phyloP scores from a whole-genome alignment of 2,329 filamentous ascomycete genomes.

The Phoma sp. region DNA sequence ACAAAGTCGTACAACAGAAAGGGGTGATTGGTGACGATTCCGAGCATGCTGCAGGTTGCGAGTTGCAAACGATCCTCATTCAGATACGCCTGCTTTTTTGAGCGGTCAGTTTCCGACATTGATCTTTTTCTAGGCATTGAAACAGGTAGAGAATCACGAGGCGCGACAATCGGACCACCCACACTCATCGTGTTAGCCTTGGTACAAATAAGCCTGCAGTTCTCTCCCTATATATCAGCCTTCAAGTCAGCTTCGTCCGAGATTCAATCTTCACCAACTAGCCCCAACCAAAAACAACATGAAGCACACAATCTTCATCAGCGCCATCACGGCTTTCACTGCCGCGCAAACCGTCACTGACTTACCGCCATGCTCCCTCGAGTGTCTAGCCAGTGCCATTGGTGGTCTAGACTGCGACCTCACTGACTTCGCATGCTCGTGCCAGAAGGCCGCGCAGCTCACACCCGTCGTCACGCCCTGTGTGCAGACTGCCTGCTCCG shows the following conservation, averaged over 20 bases:
- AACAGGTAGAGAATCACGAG: background rate
- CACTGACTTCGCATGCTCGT: constrained; percentile 57
- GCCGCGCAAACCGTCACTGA: constrained; percentile 49
- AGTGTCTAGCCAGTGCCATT: constrained; percentile 24
- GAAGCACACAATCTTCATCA: constrained; percentile 34
- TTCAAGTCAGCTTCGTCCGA: background rate
- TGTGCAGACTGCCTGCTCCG: constrained; percentile 49
- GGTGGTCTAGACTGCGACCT: constrained; percentile 49
- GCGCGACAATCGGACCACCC: background rate
- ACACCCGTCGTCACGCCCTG: constrained; percentile 51
- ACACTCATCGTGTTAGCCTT: background rate
- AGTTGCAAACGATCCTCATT: background rate
- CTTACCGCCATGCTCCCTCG: constrained; percentile 52
- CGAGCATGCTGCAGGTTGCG: background rate
- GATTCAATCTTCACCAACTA: background rate
- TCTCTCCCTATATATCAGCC: too few relatives aligned
- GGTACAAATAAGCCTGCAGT: too few relatives aligned
- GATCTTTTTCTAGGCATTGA: background rate
- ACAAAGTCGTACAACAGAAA: constrained; percentile 4
- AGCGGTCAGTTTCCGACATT: constrained; percentile 5
- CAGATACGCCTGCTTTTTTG: constrained; percentile 12
- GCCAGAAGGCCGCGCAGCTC: constrained; percentile 50
- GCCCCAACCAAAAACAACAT: constrained; percentile 20
- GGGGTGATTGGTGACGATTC: constrained; percentile 5
- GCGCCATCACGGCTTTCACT: constrained; percentile 48